Evolutionary conservation across 2,329 filamentous ascomycete species (phyloP), one percentile per base, ranked within the genome.

Genomic region (Aciculosporium take): DNA sequence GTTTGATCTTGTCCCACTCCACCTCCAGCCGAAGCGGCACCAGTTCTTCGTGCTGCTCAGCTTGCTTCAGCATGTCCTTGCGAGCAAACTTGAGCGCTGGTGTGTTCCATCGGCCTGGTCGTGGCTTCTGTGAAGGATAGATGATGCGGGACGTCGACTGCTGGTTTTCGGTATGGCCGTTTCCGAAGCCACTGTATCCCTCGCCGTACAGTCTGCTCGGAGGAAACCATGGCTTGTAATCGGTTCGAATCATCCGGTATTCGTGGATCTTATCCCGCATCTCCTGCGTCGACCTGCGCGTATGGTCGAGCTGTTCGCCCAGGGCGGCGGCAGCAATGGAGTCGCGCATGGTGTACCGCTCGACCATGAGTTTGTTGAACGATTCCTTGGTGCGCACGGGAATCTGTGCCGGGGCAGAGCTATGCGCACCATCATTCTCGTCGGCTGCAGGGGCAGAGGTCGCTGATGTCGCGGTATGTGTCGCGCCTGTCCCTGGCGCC

Each of bases 1-100:
- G 71, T 62, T 91, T 91, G 52, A 96, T 76, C 65, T 94, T 94
- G 50, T 96, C 89, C 73, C 84, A 84, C 55, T 98, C 91, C 38
- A 96, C 84, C 53, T 98, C 91, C 41, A 98, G 65, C 37, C 91
- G 77, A 49, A 98, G 74, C 3, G 91, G 91, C 1, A 96, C 84
- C 41, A 98, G 67, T 56, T 95, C 86, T 59, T 98, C 91, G 40
- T 85, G 72, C 56, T 89, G 83, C 51, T 96, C 89, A 20, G 85
- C 86, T 64, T 96, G 91, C 50, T 79, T 76, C 47, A 77, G 74
- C 66, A 88, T 74, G 49, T 94, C 86, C 58, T 86, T 86, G 53
- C 84, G 78, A 51, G 76, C 73, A 48, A 88, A 75, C 48, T 81
- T 83, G 38, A 94, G 62, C 46, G 80, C 69, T 25, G 78, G 75